phyloP scores from a whole-genome alignment of 768 basidiomycete genomes.

The Calocybe gangraenosa region DNA sequence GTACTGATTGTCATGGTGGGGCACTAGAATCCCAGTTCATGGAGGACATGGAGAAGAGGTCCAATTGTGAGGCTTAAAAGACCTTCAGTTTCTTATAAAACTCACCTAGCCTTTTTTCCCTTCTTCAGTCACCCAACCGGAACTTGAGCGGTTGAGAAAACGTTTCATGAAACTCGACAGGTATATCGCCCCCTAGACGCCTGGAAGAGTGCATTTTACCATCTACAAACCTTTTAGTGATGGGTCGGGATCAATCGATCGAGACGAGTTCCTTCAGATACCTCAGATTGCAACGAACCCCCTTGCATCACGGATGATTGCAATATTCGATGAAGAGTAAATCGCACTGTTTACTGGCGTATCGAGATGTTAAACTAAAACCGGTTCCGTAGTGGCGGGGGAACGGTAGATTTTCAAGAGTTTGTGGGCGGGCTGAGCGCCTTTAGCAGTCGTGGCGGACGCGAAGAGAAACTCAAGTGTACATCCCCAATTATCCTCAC shows the following conservation, averaged over 20 bases:
- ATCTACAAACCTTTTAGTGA: conserved; percentile 54
- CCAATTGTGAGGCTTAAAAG: conserved; percentile 76
- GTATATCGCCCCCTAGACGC: conserved; percentile 31
- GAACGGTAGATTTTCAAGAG: conserved; percentile 98
- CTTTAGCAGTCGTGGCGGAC: conserved; percentile 93
- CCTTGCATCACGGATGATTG: conserved; percentile 95
- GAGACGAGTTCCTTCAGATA: conserved; percentile 98
- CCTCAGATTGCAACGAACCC: conserved; percentile 99
- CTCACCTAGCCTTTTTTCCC: neutral
- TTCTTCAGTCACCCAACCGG: conserved; percentile 81
- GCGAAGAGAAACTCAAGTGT: conserved; percentile 97
- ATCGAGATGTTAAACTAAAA: conserved; percentile 5
- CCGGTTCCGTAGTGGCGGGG: conserved; percentile 70
- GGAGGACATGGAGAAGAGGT: conserved; percentile 95
- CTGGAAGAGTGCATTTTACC: neutral
- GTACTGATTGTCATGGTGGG: conserved; percentile 8
- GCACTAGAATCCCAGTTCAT: conserved; percentile 84
- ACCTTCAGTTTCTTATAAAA: too few species aligned
- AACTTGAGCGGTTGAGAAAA: conserved; percentile 95
- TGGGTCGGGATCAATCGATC: conserved; percentile 96
- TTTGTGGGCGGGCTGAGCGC: conserved; percentile 98
- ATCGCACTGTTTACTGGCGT: conserved; percentile 27
- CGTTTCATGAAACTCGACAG: conserved; percentile 99
- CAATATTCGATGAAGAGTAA: conserved; percentile 99
- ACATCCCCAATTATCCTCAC: neutral